Percentiles rank a stretch among this genome's conserved stretches.
Evolutionary conservation across 108 stramenopile species (phyloP).

Genomic region (Hondaea fermentalgiana): DNA sequence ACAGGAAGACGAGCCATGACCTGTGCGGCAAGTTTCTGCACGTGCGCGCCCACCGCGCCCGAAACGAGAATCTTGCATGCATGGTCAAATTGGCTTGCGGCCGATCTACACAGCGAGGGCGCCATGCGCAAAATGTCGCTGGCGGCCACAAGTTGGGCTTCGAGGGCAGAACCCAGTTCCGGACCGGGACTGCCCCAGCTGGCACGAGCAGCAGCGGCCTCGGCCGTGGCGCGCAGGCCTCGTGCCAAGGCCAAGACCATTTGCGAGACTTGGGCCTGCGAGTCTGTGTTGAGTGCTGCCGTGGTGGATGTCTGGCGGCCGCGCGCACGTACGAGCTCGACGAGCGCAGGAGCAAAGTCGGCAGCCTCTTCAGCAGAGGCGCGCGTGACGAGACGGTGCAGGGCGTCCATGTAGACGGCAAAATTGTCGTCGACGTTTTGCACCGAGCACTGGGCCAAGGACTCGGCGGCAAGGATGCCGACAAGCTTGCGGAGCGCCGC

Average conservation of each 20-base stretch:
- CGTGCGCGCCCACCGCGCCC: neutral
- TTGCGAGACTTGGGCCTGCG: neutral
- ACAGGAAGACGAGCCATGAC: neutral
- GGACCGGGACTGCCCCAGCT: neutral
- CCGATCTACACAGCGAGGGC: neutral
- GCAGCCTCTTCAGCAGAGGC: neutral
- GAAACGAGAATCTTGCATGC: neutral
- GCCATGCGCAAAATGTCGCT: neutral
- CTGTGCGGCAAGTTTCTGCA: neutral
- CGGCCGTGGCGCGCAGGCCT: neutral
- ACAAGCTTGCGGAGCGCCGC: neutral
- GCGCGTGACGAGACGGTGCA: neutral
- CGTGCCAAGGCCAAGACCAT: neutral
- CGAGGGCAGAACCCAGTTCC: neutral
- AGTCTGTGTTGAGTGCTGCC: neutral
- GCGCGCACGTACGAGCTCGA: neutral
- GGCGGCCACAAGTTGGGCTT: neutral
- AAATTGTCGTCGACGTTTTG: neutral
- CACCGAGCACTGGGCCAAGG: neutral
- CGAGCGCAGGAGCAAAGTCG: neutral
- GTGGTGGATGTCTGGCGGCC: neutral
- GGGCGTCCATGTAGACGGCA: neutral
- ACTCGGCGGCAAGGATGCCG: neutral
- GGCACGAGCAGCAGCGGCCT: neutral
- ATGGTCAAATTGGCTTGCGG: neutral